Evolutionary conservation across 2,329 filamentous ascomycete genomes (phyloP).

Genomic region (Dryadomyces quercus-mongolicae): DNA sequence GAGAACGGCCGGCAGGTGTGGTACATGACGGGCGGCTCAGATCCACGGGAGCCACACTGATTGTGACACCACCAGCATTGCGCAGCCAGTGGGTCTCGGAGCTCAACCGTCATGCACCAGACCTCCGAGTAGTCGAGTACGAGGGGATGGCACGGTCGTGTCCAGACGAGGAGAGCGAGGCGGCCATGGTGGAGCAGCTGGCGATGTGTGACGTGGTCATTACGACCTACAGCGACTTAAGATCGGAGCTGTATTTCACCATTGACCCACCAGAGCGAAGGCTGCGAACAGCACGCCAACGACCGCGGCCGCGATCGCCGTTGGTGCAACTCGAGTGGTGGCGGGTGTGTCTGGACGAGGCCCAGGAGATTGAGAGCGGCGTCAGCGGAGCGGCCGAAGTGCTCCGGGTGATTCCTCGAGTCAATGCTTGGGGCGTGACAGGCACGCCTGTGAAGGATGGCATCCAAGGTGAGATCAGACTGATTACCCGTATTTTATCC

Average conservation of each 20-base stretch:
- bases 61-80: constrained; percentile 46
- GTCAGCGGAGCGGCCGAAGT: constrained; percentile 73
- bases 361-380: constrained; percentile 89
- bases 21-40: constrained; percentile 34
- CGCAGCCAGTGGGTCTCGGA: constrained; percentile 51
- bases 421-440: constrained; percentile 85
- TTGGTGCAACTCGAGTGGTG: constrained; percentile 78
- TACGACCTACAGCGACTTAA: constrained; percentile 59
- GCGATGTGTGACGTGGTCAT: constrained; percentile 45
- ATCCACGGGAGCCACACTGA: constrained; percentile 44
- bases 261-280: constrained; percentile 55
- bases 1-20: constrained; percentile 24
- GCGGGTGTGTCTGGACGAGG: constrained; percentile 66
- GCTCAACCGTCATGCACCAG: constrained; percentile 44
- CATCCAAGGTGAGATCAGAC: constrained; percentile 13
- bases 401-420: constrained; percentile 65
- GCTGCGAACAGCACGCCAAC: constrained; percentile 53
- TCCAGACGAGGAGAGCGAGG: constrained; percentile 24
- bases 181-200: constrained; percentile 30
- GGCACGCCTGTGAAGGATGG: constrained; percentile 76
- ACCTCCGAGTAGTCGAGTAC: constrained; percentile 44
- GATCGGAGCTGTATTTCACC: constrained; percentile 68
- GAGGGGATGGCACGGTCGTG: constrained; percentile 28
- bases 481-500: neutral
- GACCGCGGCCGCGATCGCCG: constrained; percentile 58